These are phyloP conservation scores for Hypoxylon sp. DNA, from an alignment of 2,329 filamentous ascomycete species.

Conservation along the genomic window DNA sequence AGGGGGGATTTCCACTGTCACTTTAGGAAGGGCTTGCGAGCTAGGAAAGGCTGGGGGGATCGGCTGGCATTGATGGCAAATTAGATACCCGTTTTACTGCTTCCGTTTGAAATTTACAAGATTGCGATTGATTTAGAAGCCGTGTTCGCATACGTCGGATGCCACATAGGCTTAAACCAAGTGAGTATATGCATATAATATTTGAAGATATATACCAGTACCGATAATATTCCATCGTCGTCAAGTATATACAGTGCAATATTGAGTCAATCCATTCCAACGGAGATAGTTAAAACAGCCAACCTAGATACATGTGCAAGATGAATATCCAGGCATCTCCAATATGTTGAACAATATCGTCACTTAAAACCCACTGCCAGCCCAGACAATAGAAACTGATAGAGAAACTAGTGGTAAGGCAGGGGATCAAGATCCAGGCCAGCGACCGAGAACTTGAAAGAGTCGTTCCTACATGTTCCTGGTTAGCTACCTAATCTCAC, in stretches of 20 bases:
- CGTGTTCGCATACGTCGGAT: background rate
- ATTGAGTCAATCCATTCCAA: background rate
- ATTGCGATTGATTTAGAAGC: slow-evolving; percentile 16
- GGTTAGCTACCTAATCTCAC: slow-evolving; percentile 29
- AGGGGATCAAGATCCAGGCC: slow-evolving; percentile 69
- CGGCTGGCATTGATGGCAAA: slow-evolving; percentile 35
- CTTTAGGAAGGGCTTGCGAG: slow-evolving; percentile 1
- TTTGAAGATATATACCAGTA: background rate
- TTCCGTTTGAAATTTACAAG: slow-evolving; percentile 35
- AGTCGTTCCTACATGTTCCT: slow-evolving; percentile 62
- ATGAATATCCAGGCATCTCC: background rate
- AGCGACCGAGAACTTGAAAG: slow-evolving; percentile 70
- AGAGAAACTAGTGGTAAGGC: slow-evolving; percentile 56
- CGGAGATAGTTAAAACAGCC: slow-evolving; percentile 6
- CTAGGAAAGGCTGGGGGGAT: background rate
- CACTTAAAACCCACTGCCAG: background rate
- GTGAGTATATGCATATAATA: background rate
- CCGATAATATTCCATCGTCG: background rate
- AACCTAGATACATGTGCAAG: slow-evolving; percentile 6
- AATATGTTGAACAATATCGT: slow-evolving; percentile 2
- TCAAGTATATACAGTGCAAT: background rate
- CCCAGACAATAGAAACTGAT: background rate
- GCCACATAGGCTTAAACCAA: background rate
- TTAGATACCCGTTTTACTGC: slow-evolving; percentile 45
- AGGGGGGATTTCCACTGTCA: background rate